phyloP scores from a whole-genome alignment of 1,284 basidiomycete genomes.

The Marasmius tenuissimus region DNA sequence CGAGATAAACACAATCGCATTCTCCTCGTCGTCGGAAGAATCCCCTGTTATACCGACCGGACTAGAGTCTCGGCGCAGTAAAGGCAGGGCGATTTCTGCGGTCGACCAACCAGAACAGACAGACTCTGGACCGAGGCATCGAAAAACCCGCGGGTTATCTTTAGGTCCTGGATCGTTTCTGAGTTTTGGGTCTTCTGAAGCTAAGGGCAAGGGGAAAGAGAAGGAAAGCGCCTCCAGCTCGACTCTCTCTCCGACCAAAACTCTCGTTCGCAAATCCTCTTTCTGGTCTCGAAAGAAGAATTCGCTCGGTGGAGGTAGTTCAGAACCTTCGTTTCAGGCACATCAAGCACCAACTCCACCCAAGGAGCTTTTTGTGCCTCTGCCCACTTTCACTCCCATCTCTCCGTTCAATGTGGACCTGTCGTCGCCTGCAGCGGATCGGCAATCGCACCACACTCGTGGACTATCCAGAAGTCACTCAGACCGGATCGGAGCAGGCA shows the following conservation, averaged over 20 bases:
- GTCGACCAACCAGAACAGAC: not conserved
- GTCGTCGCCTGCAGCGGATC: slow-evolving; percentile 25
- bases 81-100: slow-evolving; percentile 7
- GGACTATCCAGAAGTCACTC: slow-evolving; percentile 53
- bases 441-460: slow-evolving; percentile 28
- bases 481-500: slow-evolving; percentile 34
- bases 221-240: slow-evolving; percentile 22
- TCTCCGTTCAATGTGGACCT: slow-evolving; percentile 53
- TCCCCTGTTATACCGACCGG: slow-evolving; percentile 9
- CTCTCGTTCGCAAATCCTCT: slow-evolving; percentile 53
- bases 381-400: slow-evolving; percentile 49
- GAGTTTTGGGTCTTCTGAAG: slow-evolving; percentile 35
- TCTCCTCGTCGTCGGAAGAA: slow-evolving; percentile 24
- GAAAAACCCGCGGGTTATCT: slow-evolving; percentile 37
- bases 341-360: slow-evolving; percentile 3
- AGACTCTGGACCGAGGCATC: not conserved
- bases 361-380: slow-evolving; percentile 18
- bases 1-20: slow-evolving; percentile 42
- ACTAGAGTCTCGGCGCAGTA: not conserved
- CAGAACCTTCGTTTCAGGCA: not conserved
- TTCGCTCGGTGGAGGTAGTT: slow-evolving; percentile 19
- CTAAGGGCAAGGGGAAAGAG: slow-evolving; percentile 46
- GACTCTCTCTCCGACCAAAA: slow-evolving; percentile 29
- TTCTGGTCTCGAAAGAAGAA: slow-evolving; percentile 47
- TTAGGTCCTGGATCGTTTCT: slow-evolving; percentile 40